Base-by-base conservation (phyloP, 1,284 basidiomycete genomes). In the Exobasidium rhododendri region DNA sequence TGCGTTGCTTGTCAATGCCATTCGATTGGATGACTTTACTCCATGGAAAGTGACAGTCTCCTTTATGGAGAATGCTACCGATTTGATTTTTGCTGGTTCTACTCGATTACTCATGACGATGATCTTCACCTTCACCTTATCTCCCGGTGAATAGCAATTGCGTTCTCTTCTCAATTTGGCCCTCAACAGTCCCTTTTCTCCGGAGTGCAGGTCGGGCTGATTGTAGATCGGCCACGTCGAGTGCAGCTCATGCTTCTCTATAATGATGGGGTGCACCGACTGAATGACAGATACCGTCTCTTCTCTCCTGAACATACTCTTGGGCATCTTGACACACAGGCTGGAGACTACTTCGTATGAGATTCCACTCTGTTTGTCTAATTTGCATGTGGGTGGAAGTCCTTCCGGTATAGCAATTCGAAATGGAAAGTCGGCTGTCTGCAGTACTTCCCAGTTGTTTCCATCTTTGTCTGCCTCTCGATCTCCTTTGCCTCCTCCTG, bases 241-340 rank as follows among this genome's bases (percentile, higher is more conserved):
- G 61, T 78, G 77, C 2, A 78, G 65, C 53, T 79, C 77, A 66
- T 79, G 76, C 65, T 79, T 79, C 57, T 75, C 74, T 32, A 79
- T 65, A 58, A 68, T 67, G 26, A 79, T 54, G 0, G 70, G 68
- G 55, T 71, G 71, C 4, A 66, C 69, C 49, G 70, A 70, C 32
- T 77, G 64, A 29, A 79, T 67, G 61, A 79, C 65, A 30, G 70
- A 71, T 58, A 65, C 67, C 28, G 65, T 65, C 1, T 58, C 61
- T 52, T 71, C 68, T 60, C 69, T 69, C 45, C 64, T 61, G 26
- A 70, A 59, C 13, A 78, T 47, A 24, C 73, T 71, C 47, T 70
- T 74, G 26, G 70, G 68, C 43, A 32, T 65, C 22, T 69, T 61
- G 13, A 75, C 74, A 35, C 73, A 75, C 44, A 79, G 64, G 28